Base-by-base conservation (phyloP, 306 rosid genomes). In the Ziziphus jujuba region DNA sequence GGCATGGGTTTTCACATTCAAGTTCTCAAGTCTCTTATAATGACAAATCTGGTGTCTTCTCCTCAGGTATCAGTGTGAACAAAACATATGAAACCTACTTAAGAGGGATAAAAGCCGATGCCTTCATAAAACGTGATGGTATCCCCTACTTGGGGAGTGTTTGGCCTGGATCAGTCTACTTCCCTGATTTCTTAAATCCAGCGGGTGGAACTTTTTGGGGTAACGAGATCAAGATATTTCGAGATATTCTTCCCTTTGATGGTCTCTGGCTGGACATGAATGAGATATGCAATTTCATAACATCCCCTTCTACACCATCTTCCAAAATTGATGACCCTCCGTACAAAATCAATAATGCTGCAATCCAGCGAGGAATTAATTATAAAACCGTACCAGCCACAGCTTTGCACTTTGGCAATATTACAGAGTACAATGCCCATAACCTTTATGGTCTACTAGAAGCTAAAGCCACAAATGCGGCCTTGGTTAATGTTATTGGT, bases 231-330 rank as follows among this genome's bases (percentile, higher is more conserved):
- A 83, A 81, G 81, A 21, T 73, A 40, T 89, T 92, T 74, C 74
- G 23, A 34, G 85, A 74, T 17, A 53, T 64, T 45, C 81, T 92
- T 57, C 86, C 93, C 34, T 70, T 89, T 61, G 96, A 92, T 56
- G 98, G 98, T 61, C 67, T 92, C 44, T 92, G 97, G 98, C 50
- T 92, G 33, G 96, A 92, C 76, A 92, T 92, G 97, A 92, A 92
- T 47, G 98, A 92, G 66, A 0, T 86, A 47, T 76, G 95, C 20
- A 92, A 83, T 74, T 86, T 89, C 76, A 82, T 74, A 15, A 84
- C 89, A 28, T 86, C 98, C 10, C 56, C 78, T 49, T 72, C 82
- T 11, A 70, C 22, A 44, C 77, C 87, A 57, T n/a, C 25, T 49
- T 92, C 91, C 50, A 82, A 25, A 43, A 86, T 87, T 73, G 98